Evolutionary conservation across 2,329 filamentous ascomycete species (phyloP).

Genomic region (Xylariaceae sp.): DNA sequence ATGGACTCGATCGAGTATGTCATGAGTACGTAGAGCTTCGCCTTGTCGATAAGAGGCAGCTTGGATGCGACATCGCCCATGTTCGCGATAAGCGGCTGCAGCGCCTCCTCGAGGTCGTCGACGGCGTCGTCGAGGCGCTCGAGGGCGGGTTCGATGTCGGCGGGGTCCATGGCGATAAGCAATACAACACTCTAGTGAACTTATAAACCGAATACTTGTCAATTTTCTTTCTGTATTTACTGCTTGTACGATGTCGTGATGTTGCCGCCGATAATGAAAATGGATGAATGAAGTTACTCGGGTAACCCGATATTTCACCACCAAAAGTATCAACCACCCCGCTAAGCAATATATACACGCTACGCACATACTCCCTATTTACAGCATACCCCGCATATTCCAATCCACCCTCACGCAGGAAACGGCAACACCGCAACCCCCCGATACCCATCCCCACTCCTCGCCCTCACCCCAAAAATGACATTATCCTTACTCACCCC

Average conservation of each 20-base stretch:
- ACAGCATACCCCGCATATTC: background rate
- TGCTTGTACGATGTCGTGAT: background rate
- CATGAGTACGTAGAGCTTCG: conserved; percentile 83
- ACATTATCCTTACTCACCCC: conserved; percentile 53
- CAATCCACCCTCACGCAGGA: conserved; percentile 12
- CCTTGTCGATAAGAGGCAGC: conserved; percentile 87
- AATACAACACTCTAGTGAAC: too few species aligned
- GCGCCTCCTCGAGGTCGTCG: conserved; percentile 67
- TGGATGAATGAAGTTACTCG: background rate
- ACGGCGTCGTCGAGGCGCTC: conserved; percentile 72
- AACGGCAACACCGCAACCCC: conserved; percentile 32
- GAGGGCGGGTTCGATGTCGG: conserved; percentile 61
- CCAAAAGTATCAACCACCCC: background rate
- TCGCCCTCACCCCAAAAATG: conserved; percentile 49
- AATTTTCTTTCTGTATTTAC: too few species aligned
- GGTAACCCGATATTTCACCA: background rate
- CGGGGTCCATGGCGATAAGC: conserved; percentile 38
- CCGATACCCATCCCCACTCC: conserved; percentile 24
- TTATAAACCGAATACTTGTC: background rate
- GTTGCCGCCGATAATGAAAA: background rate
- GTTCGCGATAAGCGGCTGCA: conserved; percentile 66
- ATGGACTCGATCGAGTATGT: conserved; percentile 89
- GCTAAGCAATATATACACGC: background rate
- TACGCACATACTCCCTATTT: background rate
- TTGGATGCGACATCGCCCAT: conserved; percentile 67